Conservation (phyloP, 2,329 filamentous ascomycete species). For the Coleophoma cylindrospora region DNA sequence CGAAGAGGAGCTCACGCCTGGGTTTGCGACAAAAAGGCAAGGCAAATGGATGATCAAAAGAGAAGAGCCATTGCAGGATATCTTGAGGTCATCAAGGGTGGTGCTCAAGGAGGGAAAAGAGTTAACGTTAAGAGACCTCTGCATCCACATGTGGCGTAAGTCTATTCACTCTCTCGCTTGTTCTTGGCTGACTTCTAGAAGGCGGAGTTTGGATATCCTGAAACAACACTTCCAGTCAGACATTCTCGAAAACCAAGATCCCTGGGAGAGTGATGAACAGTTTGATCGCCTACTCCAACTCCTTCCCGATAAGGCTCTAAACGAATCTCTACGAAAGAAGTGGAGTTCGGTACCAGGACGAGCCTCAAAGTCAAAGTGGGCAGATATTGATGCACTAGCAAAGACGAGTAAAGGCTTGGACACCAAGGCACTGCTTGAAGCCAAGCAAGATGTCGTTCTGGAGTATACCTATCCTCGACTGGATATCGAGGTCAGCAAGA, state of each 20-base stretch:
- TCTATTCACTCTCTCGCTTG: conserved; percentile 4
- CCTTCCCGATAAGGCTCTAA: conserved; percentile 74
- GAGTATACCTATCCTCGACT: conserved; percentile 98
- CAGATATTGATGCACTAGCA: conserved; percentile 84
- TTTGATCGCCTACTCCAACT: conserved; percentile 76
- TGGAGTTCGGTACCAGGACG: conserved; percentile 83
- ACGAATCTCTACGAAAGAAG: conserved; percentile 77
- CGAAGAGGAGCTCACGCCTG: conserved; percentile 95
- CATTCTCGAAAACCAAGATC: conserved; percentile 80
- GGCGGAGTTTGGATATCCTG: conserved; percentile 80
- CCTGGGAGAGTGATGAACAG: conserved; percentile 68
- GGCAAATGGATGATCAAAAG: conserved; percentile 79
- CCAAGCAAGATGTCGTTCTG: conserved; percentile 92
- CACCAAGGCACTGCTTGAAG: conserved; percentile 68
- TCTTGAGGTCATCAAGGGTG: conserved; percentile 83
- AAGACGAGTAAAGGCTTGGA: conserved; percentile 73
- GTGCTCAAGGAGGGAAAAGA: conserved; percentile 79
- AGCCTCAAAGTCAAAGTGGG: conserved; percentile 78
- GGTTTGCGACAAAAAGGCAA: conserved; percentile 88
- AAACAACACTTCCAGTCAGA: conserved; percentile 79
- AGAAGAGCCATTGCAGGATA: conserved; percentile 83
- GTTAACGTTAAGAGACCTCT: conserved; percentile 80
- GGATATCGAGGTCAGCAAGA: conserved; percentile 96
- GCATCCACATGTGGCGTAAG: conserved; percentile 79
- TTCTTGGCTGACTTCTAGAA: conserved; percentile 23